Base-by-base conservation (phyloP, 495 filamentous ascomycete species). In the Chaetomium cochliodes region DNA sequence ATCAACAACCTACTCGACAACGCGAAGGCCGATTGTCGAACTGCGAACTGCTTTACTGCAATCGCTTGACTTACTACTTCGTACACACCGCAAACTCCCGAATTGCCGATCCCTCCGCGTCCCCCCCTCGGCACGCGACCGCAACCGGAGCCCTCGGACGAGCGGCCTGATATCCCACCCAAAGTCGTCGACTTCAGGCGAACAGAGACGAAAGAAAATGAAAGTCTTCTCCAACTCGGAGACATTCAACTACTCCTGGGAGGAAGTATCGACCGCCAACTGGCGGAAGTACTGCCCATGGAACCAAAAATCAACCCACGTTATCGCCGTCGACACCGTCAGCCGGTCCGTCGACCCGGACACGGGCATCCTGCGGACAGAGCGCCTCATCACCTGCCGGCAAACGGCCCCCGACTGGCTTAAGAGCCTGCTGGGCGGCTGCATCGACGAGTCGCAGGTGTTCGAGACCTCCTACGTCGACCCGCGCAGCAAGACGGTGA, bases 201-300 rank as follows among this genome's bases (percentile, higher is more conserved):
- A 18, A 30, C 53, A 61, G 20, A 37, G 39, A 33, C 30, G 60
- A 3, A 37, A n/a, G 22, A 78, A 75, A 56, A 98, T 98, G 94
- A 96, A 93, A 83, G 90, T 98, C 73, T 98, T 97, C 74, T 89
- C 92, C 41, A 91, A 90, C 65, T 79, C 79, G 37, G 92, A 89
- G 76, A 92, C 90, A 23, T 98, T 97, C 80, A 84, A 97, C 76
- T 98, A 98, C 82, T 92, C 92, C 28, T 98, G 94, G 93, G 89
- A 93, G 69, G 96, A 97, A 76, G 96, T 98, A 41, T 96, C 92
- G n/a, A 91, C 92, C n/a, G 92, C 90, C 69, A 98, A 98, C 84
- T 98, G 94, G 94, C 87, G 88, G 56, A 98, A 98, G 78, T 98
- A 98, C 81, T 96, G 91, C 75, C 92, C 93, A 39, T 97, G 94